These are phyloP conservation scores for Penicillium palitans DNA, from an alignment of 2,329 filamentous ascomycete species.

Conservation along the genomic window DNA sequence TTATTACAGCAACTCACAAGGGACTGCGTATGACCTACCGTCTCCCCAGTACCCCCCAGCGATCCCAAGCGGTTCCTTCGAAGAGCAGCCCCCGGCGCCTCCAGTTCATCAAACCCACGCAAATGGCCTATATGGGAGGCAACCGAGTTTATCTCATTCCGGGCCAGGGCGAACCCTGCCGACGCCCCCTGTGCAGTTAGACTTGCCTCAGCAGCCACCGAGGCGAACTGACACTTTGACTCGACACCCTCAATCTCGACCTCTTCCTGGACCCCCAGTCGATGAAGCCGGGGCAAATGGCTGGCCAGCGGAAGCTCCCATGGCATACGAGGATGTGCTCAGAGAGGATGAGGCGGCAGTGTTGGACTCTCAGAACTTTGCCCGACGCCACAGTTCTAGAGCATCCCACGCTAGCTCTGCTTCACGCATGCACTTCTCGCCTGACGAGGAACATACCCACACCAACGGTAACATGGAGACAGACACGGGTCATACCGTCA, in stretches of 20 bases:
- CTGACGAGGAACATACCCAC: conserved; percentile 48
- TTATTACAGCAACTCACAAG: conserved; percentile 27
- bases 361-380: conserved; percentile 35
- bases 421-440: conserved; percentile 35
- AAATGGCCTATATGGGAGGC: conserved; percentile 30
- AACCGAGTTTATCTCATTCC: conserved; percentile 31
- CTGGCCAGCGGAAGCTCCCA: not conserved
- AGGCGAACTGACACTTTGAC: conserved; percentile 54
- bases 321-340: conserved; percentile 58
- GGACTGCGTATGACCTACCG: conserved; percentile 26
- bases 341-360: conserved; percentile 58
- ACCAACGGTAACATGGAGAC: conserved; percentile 52
- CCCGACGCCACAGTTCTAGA: conserved; percentile 29
- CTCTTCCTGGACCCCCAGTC: conserved; percentile 58
- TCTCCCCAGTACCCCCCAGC: conserved; percentile 27
- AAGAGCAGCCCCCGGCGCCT: conserved; percentile 38
- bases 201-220: conserved; percentile 51
- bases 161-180: conserved; percentile 44
- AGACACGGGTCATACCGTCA: conserved; percentile 46
- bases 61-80: conserved; percentile 17
- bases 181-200: conserved; percentile 54
- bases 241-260: conserved; percentile 58
- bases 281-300: conserved; percentile 40
- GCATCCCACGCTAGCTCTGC: conserved; percentile 25
- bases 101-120: conserved; percentile 32